Conservation (phyloP, 805 yeast species). For the Ogataea degrootiae region DNA sequence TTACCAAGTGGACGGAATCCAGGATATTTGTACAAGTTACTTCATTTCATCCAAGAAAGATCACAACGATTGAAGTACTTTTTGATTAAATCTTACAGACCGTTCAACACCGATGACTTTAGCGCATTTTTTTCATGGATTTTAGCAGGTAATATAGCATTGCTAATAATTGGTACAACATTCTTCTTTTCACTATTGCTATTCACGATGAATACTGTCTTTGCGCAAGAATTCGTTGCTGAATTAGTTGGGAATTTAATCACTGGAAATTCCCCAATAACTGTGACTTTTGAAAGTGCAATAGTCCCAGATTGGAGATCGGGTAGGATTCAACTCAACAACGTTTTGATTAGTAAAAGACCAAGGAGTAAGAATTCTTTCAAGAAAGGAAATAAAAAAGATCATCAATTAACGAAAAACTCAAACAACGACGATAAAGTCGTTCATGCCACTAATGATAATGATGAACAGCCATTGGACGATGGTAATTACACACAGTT, state of each 20-base stretch:
- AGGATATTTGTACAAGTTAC: neutral
- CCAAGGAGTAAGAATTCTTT: conserved; percentile 46
- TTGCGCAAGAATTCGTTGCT: conserved; percentile 87
- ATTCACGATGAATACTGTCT: conserved; percentile 73
- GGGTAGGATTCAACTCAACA: conserved; percentile 77
- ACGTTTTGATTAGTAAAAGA: conserved; percentile 80
- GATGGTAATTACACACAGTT: conserved; percentile 97
- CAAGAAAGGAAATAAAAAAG: conserved; percentile 28
- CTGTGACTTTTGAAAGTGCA: conserved; percentile 88
- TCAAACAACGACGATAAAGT: neutral
- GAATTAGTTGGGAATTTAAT: conserved; percentile 73
- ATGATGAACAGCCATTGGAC: conserved; percentile 44
- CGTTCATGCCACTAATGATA: neutral
- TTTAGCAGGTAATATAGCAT: conserved; percentile 76
- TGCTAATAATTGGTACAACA: conserved; percentile 84
- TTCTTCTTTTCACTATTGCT: conserved; percentile 81
- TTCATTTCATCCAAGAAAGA: conserved; percentile 1
- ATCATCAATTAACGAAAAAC: neutral
- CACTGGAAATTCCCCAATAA: conserved; percentile 75
- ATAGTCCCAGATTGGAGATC: conserved; percentile 92
- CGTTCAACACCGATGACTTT: conserved; percentile 88
- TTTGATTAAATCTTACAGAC: conserved; percentile 68
- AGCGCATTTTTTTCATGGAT: conserved; percentile 91
- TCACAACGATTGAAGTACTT: conserved; percentile 57
- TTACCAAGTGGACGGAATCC: neutral